Conservation (phyloP, 768 basidiomycete genomes). For the Boletus pseudopeckii region DNA sequence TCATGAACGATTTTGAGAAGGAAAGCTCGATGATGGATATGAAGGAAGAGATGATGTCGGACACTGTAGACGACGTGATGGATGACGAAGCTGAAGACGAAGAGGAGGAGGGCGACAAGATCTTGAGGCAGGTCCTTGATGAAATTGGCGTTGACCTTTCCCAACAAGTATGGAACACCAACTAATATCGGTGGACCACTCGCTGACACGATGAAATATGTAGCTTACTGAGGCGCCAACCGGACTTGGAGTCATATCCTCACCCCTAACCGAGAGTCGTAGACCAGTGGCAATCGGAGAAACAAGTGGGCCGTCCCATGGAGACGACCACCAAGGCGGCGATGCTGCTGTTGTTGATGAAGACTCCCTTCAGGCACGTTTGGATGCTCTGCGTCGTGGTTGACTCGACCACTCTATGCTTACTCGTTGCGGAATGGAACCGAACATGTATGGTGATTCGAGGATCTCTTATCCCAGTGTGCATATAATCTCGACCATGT, state of each 20-base stretch:
- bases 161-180: constrained; percentile 58
- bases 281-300: constrained; percentile 88
- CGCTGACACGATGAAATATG: constrained; percentile 9
- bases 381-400: constrained; percentile 83
- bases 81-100: constrained; percentile 90
- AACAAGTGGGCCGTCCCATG: constrained; percentile 32
- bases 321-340: constrained; percentile 36
- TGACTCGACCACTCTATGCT: constrained; percentile 29
- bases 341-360: constrained; percentile 63
- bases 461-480: constrained; percentile 1
- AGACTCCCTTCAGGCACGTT: constrained; percentile 88
- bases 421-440: constrained; percentile 8
- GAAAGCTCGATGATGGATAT: constrained; percentile 99
- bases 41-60: constrained; percentile 99
- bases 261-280: constrained; percentile 58
- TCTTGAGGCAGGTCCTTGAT: constrained; percentile 92
- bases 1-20: constrained; percentile 98
- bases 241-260: constrained; percentile 58
- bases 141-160: constrained; percentile 93
- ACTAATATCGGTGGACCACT: background rate
- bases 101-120: constrained; percentile 93
- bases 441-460: constrained; percentile 1
- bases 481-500: background rate
- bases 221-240: constrained; percentile 85
- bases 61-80: constrained; percentile 97